Percentiles rank a stretch among this genome's conserved stretches.
Conservation (phyloP, 768 basidiomycete genomes). For the Rhizopogon vinicolor region DNA sequence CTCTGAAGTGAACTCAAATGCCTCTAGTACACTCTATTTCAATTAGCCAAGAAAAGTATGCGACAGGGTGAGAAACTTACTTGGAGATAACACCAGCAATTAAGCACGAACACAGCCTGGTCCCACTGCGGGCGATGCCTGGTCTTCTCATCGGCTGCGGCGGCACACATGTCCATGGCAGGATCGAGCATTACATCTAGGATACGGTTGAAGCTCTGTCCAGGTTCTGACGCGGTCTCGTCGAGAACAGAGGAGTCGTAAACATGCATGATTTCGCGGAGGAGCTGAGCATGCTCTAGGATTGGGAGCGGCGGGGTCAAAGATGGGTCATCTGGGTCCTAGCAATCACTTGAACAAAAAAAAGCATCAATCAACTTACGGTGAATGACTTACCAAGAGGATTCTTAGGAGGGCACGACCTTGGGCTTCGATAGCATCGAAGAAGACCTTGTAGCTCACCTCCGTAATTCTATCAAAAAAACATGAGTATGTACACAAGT, state of each 20-base stretch:
- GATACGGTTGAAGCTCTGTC: constrained; percentile 57
- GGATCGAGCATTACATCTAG: constrained; percentile 86
- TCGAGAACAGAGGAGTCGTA: constrained; percentile 84
- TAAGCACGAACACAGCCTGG: constrained; percentile 75
- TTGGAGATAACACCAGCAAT: constrained; percentile 80
- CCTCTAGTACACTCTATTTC: constrained; percentile 55
- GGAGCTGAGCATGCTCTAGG: constrained; percentile 76
- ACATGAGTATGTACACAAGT: neutral
- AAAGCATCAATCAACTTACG: neutral
- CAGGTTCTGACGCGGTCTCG: constrained; percentile 18
- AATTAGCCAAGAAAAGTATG: constrained; percentile 1
- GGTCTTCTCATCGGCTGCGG: constrained; percentile 62
- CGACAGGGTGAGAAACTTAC: constrained; percentile 35
- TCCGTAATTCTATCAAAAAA: constrained; percentile 61
- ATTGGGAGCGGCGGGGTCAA: constrained; percentile 72
- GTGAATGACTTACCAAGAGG: constrained; percentile 41
- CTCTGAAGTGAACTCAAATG: constrained; percentile 61
- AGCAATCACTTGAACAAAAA: neutral
- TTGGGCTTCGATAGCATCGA: constrained; percentile 82
- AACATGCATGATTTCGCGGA: constrained; percentile 86
- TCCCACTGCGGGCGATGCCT: constrained; percentile 67
- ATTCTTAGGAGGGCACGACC: constrained; percentile 58
- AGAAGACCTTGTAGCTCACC: constrained; percentile 78
- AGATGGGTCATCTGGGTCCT: constrained; percentile 69
- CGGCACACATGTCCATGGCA: constrained; percentile 67